These are phyloP conservation scores for Pochonia chlamydosporia DNA, from an alignment of 2,329 filamentous ascomycete genomes.

Conservation along the genomic window DNA sequence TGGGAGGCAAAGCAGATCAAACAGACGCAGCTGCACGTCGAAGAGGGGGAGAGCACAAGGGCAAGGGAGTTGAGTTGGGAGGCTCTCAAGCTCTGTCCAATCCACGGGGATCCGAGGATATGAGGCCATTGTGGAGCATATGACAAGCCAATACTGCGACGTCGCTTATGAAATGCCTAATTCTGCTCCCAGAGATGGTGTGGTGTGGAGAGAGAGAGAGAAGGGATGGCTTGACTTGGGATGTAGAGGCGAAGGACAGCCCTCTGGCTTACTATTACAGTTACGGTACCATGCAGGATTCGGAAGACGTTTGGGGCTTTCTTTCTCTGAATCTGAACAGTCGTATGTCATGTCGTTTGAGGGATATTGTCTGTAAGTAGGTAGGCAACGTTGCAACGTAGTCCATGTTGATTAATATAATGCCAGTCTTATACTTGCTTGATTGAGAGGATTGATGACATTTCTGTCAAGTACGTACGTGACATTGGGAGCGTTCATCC, in stretches of 20 bases:
- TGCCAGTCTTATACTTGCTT: not conserved
- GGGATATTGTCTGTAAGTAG: not conserved
- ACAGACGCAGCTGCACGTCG: not conserved
- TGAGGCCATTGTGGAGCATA: constrained; percentile 2
- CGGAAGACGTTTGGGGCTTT: not conserved
- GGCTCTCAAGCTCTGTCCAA: not conserved
- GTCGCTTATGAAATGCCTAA: not conserved
- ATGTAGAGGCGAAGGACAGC: too few relatives aligned
- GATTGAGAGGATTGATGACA: not conserved
- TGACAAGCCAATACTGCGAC: not conserved
- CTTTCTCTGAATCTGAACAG: not conserved
- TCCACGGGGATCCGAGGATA: constrained; percentile 1
- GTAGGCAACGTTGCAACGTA: not conserved
- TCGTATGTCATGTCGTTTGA: not conserved
- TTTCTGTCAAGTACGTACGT: too few relatives aligned
- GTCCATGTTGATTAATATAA: not conserved
- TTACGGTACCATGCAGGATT: not conserved
- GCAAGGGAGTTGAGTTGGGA: too few relatives aligned
- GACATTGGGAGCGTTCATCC: not conserved
- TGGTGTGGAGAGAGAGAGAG: not conserved
- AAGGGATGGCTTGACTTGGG: too few relatives aligned
- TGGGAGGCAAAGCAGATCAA: constrained; percentile 3
- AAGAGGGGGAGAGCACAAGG: not conserved
- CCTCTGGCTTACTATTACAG: too few relatives aligned
- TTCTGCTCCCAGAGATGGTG: not conserved